Base-by-base conservation (phyloP, 169 alveolate species). In the Plasmodium blacklocki region DNA sequence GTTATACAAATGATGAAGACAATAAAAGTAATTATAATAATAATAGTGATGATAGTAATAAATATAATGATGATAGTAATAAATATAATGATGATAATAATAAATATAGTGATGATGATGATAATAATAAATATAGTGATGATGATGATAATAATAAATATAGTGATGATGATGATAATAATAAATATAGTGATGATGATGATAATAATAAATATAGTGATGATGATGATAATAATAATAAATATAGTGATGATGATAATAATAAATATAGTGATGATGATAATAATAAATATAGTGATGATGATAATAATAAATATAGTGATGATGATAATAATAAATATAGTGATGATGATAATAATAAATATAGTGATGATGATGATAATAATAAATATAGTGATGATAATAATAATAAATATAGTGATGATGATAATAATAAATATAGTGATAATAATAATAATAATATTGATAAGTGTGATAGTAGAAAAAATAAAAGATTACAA, bases 401-500 rank as follows among this genome's bases (percentile, higher is more conserved):
- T 19, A 50, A 3, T 2, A 29, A 74, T 2, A 29, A 62, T 14
- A n/a, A 2, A 29, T 6, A 60, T 18, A 5, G 18, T 4, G 73
- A 5, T 21, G 63, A 14, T 5, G 14, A 4, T 3, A 1, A 8
- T 29, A 9, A 23, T 7, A n/a, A n/a, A n/a, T 2, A 0, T 18
- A 50, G 21, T 7, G 2, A n/a, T n/a, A 9, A 2, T 26, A 12
- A 8, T 3, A 50, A 66, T 11, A 56, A 73, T 9, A 49, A 14
- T 6, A 73, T 3, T 14, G 39, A 18, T 9, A 39, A 39, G 47
- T 39, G 11, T 39, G 11, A 39, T 39, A 0, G 2, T 4, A 39
- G 72, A 71, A 72, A 26, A 14, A 18, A 39, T n/a, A 32, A 85
- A 64, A 59, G 12, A 6, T 47, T 39, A 29, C 62, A 71, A 32